These are phyloP conservation scores for Lentinula raphanica DNA, from an alignment of 768 basidiomycete genomes.

Conservation along the genomic window DNA sequence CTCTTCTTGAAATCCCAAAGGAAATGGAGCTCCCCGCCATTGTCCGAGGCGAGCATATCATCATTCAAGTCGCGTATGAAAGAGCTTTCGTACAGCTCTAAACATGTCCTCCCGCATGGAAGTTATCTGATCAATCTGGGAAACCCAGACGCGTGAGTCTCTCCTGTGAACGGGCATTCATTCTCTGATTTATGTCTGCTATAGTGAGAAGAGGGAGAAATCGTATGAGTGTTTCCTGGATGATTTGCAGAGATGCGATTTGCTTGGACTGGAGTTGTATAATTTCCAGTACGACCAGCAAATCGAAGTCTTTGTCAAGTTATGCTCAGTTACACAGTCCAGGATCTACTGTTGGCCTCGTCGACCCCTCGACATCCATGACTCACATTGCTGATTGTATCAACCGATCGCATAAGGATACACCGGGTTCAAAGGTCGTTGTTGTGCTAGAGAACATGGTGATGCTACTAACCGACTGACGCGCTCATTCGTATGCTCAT, in stretches of 20 bases:
- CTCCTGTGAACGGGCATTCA: no score
- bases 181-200: no score
- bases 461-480: neutral
- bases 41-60: conserved; percentile 46
- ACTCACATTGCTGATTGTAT: conserved; percentile 64
- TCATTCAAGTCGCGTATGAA: conserved; percentile 59
- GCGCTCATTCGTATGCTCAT: neutral
- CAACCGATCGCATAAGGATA: conserved; percentile 65
- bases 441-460: conserved; percentile 86
- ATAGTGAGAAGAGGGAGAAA: conserved; percentile 61
- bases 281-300: conserved; percentile 73
- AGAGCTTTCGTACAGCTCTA: conserved; percentile 53
- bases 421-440: conserved; percentile 38
- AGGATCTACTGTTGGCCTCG: conserved; percentile 74
- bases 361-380: conserved; percentile 56
- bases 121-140: conserved; percentile 84
- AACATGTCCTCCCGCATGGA: conserved; percentile 75
- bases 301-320: neutral
- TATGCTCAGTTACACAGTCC: conserved; percentile 39
- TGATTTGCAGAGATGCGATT: conserved; percentile 73
- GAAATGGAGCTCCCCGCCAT: conserved; percentile 67
- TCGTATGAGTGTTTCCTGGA: conserved; percentile 79
- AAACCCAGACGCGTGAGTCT: conserved; percentile 65
- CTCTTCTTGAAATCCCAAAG: conserved; percentile 82
- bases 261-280: conserved; percentile 66